Conservation (phyloP, 768 basidiomycete species). For the Tulasnella sp. region DNA sequence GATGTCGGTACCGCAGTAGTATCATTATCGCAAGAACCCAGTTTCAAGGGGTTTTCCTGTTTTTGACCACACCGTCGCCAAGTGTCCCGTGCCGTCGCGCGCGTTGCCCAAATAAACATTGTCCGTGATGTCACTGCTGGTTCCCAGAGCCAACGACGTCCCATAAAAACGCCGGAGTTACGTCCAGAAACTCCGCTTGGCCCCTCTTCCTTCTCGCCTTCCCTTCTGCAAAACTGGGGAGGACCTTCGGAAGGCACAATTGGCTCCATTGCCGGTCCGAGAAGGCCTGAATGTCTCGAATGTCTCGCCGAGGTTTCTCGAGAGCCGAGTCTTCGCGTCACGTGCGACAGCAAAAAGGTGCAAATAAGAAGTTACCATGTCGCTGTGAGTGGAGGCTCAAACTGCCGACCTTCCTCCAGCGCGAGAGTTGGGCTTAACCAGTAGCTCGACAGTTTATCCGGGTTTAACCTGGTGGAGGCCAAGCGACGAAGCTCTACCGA, state of each 20-base stretch:
- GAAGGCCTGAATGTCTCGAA: not conserved
- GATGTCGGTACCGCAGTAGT: too few species aligned
- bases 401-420: not conserved
- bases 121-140: not conserved
- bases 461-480: not conserved
- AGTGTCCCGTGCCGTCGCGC: too few species aligned
- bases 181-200: not conserved
- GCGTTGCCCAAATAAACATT: not conserved
- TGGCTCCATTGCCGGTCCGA: constrained; percentile 3
- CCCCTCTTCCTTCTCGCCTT: not conserved
- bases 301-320: constrained; percentile 8
- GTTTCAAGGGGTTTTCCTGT: too few species aligned
- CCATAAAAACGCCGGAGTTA: constrained; percentile 5
- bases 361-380: not conserved
- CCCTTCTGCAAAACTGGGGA: not conserved
- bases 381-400: not conserved
- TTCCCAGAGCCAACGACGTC: not conserved
- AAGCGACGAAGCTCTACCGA: not conserved
- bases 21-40: too few species aligned
- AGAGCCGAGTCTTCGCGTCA: not conserved
- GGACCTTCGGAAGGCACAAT: constrained; percentile 1
- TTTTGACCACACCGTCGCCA: too few species aligned
- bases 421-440: not conserved
- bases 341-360: not conserved
- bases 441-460: not conserved